Evolutionary conservation across 1,284 basidiomycete genomes (phyloP), one percentile per base, ranked within the genome.

Genomic region (Apiotrichum gracile): DNA sequence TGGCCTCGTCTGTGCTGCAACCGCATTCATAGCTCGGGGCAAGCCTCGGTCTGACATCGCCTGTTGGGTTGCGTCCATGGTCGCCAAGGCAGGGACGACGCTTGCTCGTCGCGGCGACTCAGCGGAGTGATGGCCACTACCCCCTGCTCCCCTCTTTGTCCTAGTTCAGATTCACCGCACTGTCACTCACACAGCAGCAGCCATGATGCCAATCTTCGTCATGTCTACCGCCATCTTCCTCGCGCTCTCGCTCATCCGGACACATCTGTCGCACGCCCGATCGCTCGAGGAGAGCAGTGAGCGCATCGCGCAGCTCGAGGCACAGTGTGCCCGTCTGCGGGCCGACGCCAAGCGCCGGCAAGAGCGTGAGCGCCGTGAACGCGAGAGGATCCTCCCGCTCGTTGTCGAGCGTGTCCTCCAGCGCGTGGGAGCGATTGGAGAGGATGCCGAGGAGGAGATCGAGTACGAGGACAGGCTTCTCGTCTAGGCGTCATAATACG

Each of bases 131-230:
- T n/a, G n/a, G n/a, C n/a, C n/a, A n/a, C n/a, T n/a, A n/a, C n/a
- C n/a, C n/a, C n/a, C n/a, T n/a, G n/a, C n/a, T n/a, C n/a, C n/a
- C n/a, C n/a, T n/a, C n/a, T n/a, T n/a, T n/a, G n/a, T n/a, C n/a
- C n/a, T n/a, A n/a, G n/a, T n/a, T n/a, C n/a, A n/a, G n/a, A n/a
- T n/a, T n/a, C n/a, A n/a, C n/a, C n/a, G n/a, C n/a, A n/a, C n/a
- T n/a, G n/a, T n/a, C 19, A 43, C 52, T 54, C 24, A 53, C 45
- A 10, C 46, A 16, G n/a, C 47, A 49, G 50, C 55, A 72, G 74
- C 74, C 24, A 76, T 74, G 70, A 47, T 76, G 29, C 74, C 74
- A 4, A 70, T 74, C 52, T 65, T 76, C 34, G 55, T 73, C 26
- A 64, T 76, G 43, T 69, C 70, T 9, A 72, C 73, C 0, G 70